phyloP scores from a whole-genome alignment of 345 rosid species.

The Excoecaria agallocha region DNA sequence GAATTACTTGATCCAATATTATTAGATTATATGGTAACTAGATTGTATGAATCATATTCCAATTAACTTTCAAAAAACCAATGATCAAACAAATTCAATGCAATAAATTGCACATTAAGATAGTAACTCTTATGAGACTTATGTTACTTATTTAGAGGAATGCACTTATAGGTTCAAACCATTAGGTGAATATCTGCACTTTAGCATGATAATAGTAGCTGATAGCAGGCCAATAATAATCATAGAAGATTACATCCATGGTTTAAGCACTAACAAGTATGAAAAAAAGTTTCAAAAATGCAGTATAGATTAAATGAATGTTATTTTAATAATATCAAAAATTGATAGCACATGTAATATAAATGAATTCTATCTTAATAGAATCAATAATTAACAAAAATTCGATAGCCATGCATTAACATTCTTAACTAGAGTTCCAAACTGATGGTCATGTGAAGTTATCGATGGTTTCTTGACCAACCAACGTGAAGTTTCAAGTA shows the following conservation, averaged over 20 bases:
- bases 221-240: neutral
- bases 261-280: too few relatives aligned
- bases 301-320: too few relatives aligned
- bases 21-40: neutral
- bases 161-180: neutral
- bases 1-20: neutral
- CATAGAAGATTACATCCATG: neutral
- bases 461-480: too few relatives aligned
- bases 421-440: too few relatives aligned
- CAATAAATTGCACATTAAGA: neutral
- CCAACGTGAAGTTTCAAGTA: neutral
- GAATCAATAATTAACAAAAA: too few relatives aligned
- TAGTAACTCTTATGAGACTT: neutral
- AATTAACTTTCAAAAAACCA: too few relatives aligned
- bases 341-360: too few relatives aligned
- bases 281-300: too few relatives aligned
- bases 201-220: neutral
- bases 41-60: neutral
- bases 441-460: too few relatives aligned
- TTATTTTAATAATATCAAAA: too few relatives aligned
- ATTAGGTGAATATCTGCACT: neutral
- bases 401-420: too few relatives aligned
- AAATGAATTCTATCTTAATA: too few relatives aligned
- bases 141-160: neutral
- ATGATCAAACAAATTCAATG: neutral